Conservation (phyloP, 805 yeast species). For the Monosporozyma yasuniensis region DNA sequence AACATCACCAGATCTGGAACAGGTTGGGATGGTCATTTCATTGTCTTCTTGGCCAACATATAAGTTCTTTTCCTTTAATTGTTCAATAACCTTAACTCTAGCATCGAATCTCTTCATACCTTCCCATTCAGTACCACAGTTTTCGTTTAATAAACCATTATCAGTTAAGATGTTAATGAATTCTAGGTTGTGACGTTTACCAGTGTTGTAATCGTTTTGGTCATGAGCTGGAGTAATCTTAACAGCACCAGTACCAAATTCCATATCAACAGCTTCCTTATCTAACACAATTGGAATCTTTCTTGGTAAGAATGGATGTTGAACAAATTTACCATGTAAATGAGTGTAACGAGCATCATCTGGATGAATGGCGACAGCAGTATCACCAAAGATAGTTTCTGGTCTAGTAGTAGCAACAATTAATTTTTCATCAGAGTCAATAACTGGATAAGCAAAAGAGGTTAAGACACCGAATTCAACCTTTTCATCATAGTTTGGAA, state of each 20-base stretch:
- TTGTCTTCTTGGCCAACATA: conserved; percentile 82
- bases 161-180: conserved; percentile 86
- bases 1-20: conserved; percentile 94
- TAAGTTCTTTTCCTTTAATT: conserved; percentile 64
- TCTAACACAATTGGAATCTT: conserved; percentile 84
- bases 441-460: conserved; percentile 88
- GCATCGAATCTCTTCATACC: conserved; percentile 95
- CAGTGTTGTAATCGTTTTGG: conserved; percentile 91
- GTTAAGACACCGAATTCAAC: conserved; percentile 96
- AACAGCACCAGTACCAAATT: conserved; percentile 99
- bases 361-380: conserved; percentile 97
- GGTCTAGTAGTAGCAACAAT: conserved; percentile 98
- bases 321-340: conserved; percentile 84
- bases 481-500: conserved; percentile 84
- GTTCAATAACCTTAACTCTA: conserved; percentile 71
- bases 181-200: conserved; percentile 86
- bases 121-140: conserved; percentile 79
- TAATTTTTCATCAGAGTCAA: conserved; percentile 63
- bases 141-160: conserved; percentile 81
- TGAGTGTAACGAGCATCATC: conserved; percentile 87
- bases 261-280: conserved; percentile 95
- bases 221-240: conserved; percentile 99
- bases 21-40: conserved; percentile 89
- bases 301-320: conserved; percentile 84
- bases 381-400: conserved; percentile 95